Evolutionary conservation across 768 basidiomycete genomes (phyloP).

Genomic region (Tulasnella sp.): DNA sequence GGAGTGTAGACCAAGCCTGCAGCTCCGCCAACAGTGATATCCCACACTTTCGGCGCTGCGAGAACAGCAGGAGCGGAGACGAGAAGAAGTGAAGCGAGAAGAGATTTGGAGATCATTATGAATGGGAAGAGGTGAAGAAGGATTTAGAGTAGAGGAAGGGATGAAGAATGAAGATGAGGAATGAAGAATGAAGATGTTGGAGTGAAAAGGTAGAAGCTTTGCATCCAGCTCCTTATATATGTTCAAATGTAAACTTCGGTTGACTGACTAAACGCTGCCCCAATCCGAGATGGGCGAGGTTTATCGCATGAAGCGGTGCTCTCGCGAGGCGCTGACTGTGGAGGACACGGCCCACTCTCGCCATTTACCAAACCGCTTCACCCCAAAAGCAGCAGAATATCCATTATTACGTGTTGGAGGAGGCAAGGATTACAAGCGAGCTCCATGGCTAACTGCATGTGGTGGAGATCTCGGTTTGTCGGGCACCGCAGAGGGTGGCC

Average conservation of each 20-base stretch:
- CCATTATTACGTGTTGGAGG: neutral
- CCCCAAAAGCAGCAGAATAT: neutral
- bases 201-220: neutral
- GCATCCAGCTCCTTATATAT: neutral
- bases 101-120: neutral
- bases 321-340: neutral
- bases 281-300: constrained; percentile 6
- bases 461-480: neutral
- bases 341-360: neutral
- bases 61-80: neutral
- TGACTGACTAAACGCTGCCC: neutral
- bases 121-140: neutral
- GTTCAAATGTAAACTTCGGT: neutral
- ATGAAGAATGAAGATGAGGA: too few relatives aligned
- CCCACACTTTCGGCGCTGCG: constrained; percentile 21
- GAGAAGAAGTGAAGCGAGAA: constrained; percentile 2
- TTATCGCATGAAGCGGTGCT: neutral
- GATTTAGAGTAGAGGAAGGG: neutral
- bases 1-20: constrained; percentile 32
- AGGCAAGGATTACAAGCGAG: neutral
- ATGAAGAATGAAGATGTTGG: neutral
- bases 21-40: constrained; percentile 34
- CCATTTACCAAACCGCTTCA: neutral
- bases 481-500: neutral
- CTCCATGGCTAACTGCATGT: neutral